A percentile compares a stretch with the other conserved stretches of the same genome.
phyloP scores from a whole-genome alignment of 768 basidiomycete genomes.

The Trametes meyenii region DNA sequence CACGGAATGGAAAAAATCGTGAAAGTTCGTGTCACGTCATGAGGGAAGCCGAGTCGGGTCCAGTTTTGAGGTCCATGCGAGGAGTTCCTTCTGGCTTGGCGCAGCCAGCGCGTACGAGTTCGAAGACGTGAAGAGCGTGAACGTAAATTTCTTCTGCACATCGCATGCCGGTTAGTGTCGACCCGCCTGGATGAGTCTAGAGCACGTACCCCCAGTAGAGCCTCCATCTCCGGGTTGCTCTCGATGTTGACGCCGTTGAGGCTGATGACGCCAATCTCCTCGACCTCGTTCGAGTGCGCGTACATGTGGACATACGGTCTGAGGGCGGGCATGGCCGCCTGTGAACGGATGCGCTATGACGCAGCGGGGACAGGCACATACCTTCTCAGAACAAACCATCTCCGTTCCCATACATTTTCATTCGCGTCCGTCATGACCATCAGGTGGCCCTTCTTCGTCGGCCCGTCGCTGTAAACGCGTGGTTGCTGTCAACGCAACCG shows the following conservation, averaged over 20 bases:
- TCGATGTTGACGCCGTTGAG: conserved; percentile 84
- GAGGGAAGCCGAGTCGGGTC: conserved; percentile 68
- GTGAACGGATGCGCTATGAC: not conserved
- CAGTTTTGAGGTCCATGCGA: conserved; percentile 81
- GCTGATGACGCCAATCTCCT: conserved; percentile 83
- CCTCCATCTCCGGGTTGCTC: conserved; percentile 84
- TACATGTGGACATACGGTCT: conserved; percentile 94
- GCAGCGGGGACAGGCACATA: conserved; percentile 34
- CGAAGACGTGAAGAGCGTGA: conserved; percentile 89
- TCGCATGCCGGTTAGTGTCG: not conserved
- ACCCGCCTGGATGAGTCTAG: not conserved
- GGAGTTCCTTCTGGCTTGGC: conserved; percentile 77
- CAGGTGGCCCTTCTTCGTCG: conserved; percentile 85
- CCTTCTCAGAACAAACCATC: conserved; percentile 90
- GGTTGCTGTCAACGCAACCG: conserved; percentile 3
- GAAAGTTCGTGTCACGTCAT: conserved; percentile 22
- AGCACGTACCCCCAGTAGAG: conserved; percentile 74
- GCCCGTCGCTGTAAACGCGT: conserved; percentile 60
- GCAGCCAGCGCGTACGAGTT: conserved; percentile 92
- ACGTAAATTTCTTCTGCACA: conserved; percentile 76
- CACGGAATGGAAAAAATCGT: conserved; percentile 4
- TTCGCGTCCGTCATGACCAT: conserved; percentile 80
- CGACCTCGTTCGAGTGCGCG: conserved; percentile 78
- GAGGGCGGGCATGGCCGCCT: not conserved
- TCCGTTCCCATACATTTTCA: conserved; percentile 77